Base-by-base conservation (phyloP, 2,329 filamentous ascomycete species). In the Paramyrothecium roridum region DNA sequence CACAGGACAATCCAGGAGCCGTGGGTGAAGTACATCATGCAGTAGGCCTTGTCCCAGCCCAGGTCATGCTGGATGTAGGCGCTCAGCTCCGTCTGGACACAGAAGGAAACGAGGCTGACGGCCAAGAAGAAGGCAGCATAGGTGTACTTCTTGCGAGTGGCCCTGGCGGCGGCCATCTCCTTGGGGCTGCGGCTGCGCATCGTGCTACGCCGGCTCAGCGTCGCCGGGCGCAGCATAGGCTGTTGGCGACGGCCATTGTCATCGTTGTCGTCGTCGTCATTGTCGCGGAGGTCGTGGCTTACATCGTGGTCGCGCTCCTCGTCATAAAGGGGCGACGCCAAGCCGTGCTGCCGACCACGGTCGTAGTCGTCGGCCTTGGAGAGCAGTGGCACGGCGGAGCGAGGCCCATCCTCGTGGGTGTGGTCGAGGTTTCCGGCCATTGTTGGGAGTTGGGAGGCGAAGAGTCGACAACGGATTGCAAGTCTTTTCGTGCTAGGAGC, bases 21-120 rank as follows among this genome's bases (percentile, higher is more conserved):
- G 75, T 99, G 95, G 12, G 95, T 99, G 61, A 99, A 81, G 74
- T 96, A 97, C 80, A 99, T 85, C 95, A 99, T 99, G 79, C 91
- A 96, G 77, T 97, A 99, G n/a, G 95, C 91, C 78, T 99, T 99
- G 76, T 96, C 85, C 95, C 95, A 99, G 60, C 89, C 86, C 60
- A 97, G 76, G 57, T 95, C 87, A 70, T 93, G 88, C 76, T 98
- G 93, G 58, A 99, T 95, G 75, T 97, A 93, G 11, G 96, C 87
- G 12, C 93, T 93, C 53, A 96, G 91, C 79, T 98, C 93, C 3
- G 95, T 98, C 81, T 99, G 95, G 7, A 96, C 79, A 50, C 91
- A 91, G 70, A 99, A 99, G 67, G 90, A 89, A 56, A 96, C 76
- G 67, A 99, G 79, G 68, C 90, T 95, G 62, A 97, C 69, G 30